phyloP scores from a whole-genome alignment of 2,329 filamentous ascomycete species.

The Xylariaceae sp. region DNA sequence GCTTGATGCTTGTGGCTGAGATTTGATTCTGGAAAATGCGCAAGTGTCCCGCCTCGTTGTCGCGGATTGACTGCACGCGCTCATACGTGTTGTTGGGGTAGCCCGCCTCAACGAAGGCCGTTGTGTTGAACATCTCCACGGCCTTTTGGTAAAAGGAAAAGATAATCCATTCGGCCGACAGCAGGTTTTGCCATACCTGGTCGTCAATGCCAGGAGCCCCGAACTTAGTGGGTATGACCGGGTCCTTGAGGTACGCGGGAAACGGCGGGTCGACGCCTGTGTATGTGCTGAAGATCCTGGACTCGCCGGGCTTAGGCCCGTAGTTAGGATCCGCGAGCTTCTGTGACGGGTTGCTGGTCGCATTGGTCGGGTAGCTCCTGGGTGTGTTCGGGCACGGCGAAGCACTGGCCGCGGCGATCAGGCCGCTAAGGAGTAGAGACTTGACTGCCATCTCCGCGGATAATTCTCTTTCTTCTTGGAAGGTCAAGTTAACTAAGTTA shows the following conservation, averaged over 20 bases:
- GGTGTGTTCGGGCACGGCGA: no score
- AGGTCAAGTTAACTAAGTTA: no score
- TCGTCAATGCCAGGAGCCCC: slow-evolving; percentile 36
- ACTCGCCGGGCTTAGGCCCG: slow-evolving; percentile 33
- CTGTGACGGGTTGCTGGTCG: slow-evolving; percentile 10
- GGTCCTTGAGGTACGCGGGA: slow-evolving; percentile 34
- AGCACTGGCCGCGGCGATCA: not conserved
- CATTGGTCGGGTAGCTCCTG: not conserved
- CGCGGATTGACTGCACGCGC: slow-evolving; percentile 35
- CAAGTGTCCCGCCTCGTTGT: slow-evolving; percentile 44
- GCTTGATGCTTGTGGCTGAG: slow-evolving; percentile 38
- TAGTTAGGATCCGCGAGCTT: slow-evolving; percentile 25
- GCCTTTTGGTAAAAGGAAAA: slow-evolving; percentile 41
- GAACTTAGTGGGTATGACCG: slow-evolving; percentile 26
- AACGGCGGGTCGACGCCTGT: slow-evolving; percentile 32
- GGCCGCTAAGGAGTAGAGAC: not conserved
- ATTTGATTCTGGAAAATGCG: slow-evolving; percentile 42
- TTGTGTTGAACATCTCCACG: slow-evolving; percentile 37
- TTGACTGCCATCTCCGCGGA: no score
- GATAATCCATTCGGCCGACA: slow-evolving; percentile 42
- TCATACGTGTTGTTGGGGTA: slow-evolving; percentile 35
- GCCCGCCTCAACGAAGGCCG: slow-evolving; percentile 28
- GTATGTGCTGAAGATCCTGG: slow-evolving; percentile 31
- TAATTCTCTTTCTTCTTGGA: no score
- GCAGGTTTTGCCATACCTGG: slow-evolving; percentile 41